Percentiles rank a stretch among this genome's conserved stretches.
These are phyloP conservation scores for Metarhizium brunneum DNA, from an alignment of 2,329 filamentous ascomycete species.

Conservation along the genomic window DNA sequence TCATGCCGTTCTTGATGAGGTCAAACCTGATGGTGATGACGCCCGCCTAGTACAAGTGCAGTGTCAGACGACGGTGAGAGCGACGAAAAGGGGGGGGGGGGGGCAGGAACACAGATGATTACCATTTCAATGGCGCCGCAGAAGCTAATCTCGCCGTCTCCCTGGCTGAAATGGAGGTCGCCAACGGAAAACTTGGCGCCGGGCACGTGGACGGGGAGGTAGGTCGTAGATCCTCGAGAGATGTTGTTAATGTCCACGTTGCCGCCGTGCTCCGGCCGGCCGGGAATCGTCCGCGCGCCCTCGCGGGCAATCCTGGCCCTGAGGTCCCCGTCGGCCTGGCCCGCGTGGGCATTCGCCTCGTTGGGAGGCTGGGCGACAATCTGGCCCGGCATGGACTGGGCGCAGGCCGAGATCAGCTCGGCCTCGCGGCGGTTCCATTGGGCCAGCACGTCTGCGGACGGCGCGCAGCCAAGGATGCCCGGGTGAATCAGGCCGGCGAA, in stretches of 20 bases:
- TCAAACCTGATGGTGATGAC: constrained; percentile 85
- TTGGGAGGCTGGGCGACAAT: constrained; percentile 70
- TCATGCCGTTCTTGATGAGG: constrained; percentile 74
- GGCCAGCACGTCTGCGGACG: constrained; percentile 65
- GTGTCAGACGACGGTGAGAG: neutral
- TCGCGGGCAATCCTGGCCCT: constrained; percentile 63
- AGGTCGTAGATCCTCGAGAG: constrained; percentile 70
- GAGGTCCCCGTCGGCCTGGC: constrained; percentile 46
- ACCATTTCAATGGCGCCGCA: constrained; percentile 85
- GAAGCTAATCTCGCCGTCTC: constrained; percentile 85
- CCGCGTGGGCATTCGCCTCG: constrained; percentile 63
- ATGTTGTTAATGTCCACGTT: constrained; percentile 92
- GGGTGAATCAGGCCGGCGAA: constrained; percentile 88
- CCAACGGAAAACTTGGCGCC: constrained; percentile 88
- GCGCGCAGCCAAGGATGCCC: constrained; percentile 83
- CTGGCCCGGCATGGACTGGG: constrained; percentile 49
- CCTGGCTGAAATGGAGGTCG: constrained; percentile 74
- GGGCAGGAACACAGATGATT: neutral
- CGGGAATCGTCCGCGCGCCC: constrained; percentile 77
- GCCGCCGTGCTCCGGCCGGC: constrained; percentile 77
- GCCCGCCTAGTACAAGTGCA: constrained; percentile 41
- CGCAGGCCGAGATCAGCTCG: constrained; percentile 58
- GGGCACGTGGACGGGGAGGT: constrained; percentile 75
- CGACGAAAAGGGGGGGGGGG: neutral
- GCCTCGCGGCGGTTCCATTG: constrained; percentile 80